A percentile compares a stretch with the other conserved stretches of the same genome.
These are phyloP conservation scores for Kregervanrija fluxuum DNA, from an alignment of 805 yeast genomes.

Conservation along the genomic window DNA sequence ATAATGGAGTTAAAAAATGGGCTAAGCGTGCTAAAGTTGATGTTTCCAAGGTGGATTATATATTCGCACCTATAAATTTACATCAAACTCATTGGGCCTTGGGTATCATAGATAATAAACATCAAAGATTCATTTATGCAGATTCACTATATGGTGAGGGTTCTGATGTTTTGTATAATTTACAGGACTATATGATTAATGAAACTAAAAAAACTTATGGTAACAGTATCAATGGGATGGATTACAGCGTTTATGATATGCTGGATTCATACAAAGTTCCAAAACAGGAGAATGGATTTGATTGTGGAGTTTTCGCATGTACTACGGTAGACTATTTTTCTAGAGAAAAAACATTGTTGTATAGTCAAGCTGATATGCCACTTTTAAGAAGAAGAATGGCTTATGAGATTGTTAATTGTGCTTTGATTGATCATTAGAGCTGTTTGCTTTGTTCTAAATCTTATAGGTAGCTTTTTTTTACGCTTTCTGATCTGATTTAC, in stretches of 20 bases:
- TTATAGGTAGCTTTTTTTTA: no score
- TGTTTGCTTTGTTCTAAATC: no score
- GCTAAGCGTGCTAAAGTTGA: slow-evolving; percentile 67
- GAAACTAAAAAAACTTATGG: slow-evolving; percentile 54
- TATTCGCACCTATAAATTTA: slow-evolving; percentile 82
- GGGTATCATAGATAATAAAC: slow-evolving; percentile 62
- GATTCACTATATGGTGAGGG: slow-evolving; percentile 67
- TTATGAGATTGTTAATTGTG: slow-evolving; percentile 38
- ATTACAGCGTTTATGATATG: slow-evolving; percentile 22
- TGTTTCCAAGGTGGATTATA: slow-evolving; percentile 53
- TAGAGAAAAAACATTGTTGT: slow-evolving; percentile 41
- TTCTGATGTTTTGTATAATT: slow-evolving; percentile 34
- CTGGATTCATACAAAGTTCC: slow-evolving; percentile 42
- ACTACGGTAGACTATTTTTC: slow-evolving; percentile 62
- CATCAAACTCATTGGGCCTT: slow-evolving; percentile 88
- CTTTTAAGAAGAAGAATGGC: slow-evolving; percentile 63
- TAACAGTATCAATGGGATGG: slow-evolving; percentile 28
- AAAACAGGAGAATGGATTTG: slow-evolving; percentile 82
- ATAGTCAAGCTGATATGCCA: slow-evolving; percentile 63
- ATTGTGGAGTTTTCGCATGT: slow-evolving; percentile 93
- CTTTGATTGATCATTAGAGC: background rate
- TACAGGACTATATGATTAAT: slow-evolving; percentile 55
- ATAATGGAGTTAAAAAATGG: slow-evolving; percentile 78
- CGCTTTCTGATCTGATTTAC: no score
- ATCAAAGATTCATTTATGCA: slow-evolving; percentile 54